phyloP scores from a whole-genome alignment of 2,329 filamentous ascomycete genomes.

The Pseudocercospora ulei region DNA sequence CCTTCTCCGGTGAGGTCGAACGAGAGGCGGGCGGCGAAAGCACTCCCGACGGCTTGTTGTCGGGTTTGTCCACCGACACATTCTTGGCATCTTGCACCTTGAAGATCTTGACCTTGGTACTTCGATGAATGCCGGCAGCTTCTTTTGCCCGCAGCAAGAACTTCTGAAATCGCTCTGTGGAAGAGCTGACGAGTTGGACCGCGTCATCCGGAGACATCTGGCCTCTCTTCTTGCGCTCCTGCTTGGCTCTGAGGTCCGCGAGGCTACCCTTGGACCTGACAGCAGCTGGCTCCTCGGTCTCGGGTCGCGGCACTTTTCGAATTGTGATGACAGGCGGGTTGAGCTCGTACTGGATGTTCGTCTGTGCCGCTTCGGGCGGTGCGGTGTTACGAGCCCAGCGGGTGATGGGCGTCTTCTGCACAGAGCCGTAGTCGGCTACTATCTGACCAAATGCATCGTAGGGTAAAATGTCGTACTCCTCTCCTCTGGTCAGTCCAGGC shows the following conservation, averaged over 20 bases:
- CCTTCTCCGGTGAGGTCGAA: slow-evolving; percentile 38
- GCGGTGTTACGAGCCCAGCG: slow-evolving; percentile 71
- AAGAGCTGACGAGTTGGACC: slow-evolving; percentile 57
- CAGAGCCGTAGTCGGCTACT: slow-evolving; percentile 68
- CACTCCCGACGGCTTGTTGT: slow-evolving; percentile 32
- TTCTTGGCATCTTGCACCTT: slow-evolving; percentile 46
- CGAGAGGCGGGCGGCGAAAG: slow-evolving; percentile 40
- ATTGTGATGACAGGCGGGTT: slow-evolving; percentile 77
- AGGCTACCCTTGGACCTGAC: slow-evolving; percentile 8
- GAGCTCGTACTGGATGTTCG: slow-evolving; percentile 71
- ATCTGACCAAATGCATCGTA: slow-evolving; percentile 73
- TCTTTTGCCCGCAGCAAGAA: slow-evolving; percentile 68
- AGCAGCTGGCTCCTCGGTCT: slow-evolving; percentile 32
- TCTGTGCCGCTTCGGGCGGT: slow-evolving; percentile 44
- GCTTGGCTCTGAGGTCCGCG: slow-evolving; percentile 15
- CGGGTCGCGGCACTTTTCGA: slow-evolving; percentile 58
- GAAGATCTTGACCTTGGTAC: slow-evolving; percentile 70
- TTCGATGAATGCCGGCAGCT: slow-evolving; percentile 55
- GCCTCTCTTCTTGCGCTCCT: slow-evolving; percentile 21
- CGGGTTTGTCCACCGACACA: slow-evolving; percentile 26
- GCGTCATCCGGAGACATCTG: slow-evolving; percentile 44
- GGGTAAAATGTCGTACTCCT: slow-evolving; percentile 69
- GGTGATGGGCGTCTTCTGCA: slow-evolving; percentile 57
- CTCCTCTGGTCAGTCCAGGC: slow-evolving; percentile 52
- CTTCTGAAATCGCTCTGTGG: slow-evolving; percentile 55